Base-by-base conservation (phyloP, 1,284 basidiomycete species). In the Tetrapyrgos nigripes region DNA sequence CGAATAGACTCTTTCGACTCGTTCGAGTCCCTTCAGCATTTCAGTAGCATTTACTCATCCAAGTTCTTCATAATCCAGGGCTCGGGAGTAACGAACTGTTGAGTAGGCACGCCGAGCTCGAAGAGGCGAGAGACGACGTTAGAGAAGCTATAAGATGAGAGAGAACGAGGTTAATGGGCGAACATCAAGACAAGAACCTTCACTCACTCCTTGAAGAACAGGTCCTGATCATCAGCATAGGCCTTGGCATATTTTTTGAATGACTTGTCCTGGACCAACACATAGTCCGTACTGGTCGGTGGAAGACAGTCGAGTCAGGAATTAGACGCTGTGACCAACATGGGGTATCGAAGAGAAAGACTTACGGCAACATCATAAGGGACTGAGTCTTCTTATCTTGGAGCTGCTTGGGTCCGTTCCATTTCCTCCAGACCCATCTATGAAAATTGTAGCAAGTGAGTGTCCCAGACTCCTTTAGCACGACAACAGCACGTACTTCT, bases 331-430 rank as follows among this genome's bases (percentile, higher is more conserved):
- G 17, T 19, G 2, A 40, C 0, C 17, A 33, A 3, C 49, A 54
- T 40, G 52, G 48, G 46, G n/a, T n/a, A n/a, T n/a, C n/a, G n/a
- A n/a, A n/a, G 11, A 33, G 1, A 43, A 46, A 49, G 19, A 83
- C 89, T 55, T 70, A 91, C 89, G 94, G 93, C 46, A 97, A 79
- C 96, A 98, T 98, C 96, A 99, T 98, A 50, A 99, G 80, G 37
- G 85, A 78, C 68, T 84, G 85, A 49, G 95, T 96, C 76, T 87
- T 89, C 85, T 93, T 94, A 81, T 98, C 96, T 77, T 93, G 88
- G 62, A 92, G 89, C 79, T 99, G 97, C 79, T 94, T 96, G 40
- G 96, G 95, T 47, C 96, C 96, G 62, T 81, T 81, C 94, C 94
- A 96, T 76, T 92, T 92, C 76, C 81, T 88, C 91, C 92, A 93